Evolutionary conservation across 2,329 filamentous ascomycete genomes (phyloP).

Genomic region (Aureobasidium pullulans): DNA sequence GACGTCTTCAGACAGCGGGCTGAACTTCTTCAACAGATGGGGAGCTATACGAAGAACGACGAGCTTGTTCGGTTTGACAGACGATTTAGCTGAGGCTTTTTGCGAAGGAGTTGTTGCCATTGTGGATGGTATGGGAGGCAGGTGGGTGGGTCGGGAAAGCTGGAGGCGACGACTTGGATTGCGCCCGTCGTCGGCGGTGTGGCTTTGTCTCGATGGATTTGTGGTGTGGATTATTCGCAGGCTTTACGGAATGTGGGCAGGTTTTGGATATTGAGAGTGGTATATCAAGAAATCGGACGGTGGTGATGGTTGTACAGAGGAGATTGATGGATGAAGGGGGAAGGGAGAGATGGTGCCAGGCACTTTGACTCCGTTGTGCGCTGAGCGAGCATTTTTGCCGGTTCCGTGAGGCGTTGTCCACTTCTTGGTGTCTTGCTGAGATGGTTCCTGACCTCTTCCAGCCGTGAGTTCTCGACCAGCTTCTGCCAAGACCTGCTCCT

Average conservation of each 20-base stretch:
- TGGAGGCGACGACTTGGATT: conserved; percentile 16
- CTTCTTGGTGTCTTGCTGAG: conserved; percentile 1
- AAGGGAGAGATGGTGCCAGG: not conserved
- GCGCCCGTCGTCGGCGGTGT: conserved; percentile 16
- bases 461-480: not conserved
- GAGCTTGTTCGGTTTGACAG: conserved; percentile 24
- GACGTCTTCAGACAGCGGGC: conserved; percentile 23
- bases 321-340: conserved; percentile 1
- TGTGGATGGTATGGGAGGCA: conserved; percentile 14
- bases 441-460: not conserved
- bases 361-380: conserved; percentile 11
- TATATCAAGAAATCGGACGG: conserved; percentile 7
- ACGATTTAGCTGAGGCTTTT: conserved; percentile 16
- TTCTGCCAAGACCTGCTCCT: not conserved
- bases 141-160: not conserved
- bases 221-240: not conserved
- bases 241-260: conserved; percentile 7
- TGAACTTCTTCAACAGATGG: conserved; percentile 22
- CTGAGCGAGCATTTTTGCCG: conserved; percentile 9
- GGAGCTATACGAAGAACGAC: conserved; percentile 23
- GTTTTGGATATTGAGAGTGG: conserved; percentile 19
- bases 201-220: conserved; percentile 9
- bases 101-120: conserved; percentile 15
- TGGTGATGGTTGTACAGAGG: conserved; percentile 7
- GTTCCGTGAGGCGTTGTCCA: conserved; percentile 8